Evolutionary conservation across 305 asterid genomes (phyloP).

Genomic region (Fraxinus dipetala): DNA sequence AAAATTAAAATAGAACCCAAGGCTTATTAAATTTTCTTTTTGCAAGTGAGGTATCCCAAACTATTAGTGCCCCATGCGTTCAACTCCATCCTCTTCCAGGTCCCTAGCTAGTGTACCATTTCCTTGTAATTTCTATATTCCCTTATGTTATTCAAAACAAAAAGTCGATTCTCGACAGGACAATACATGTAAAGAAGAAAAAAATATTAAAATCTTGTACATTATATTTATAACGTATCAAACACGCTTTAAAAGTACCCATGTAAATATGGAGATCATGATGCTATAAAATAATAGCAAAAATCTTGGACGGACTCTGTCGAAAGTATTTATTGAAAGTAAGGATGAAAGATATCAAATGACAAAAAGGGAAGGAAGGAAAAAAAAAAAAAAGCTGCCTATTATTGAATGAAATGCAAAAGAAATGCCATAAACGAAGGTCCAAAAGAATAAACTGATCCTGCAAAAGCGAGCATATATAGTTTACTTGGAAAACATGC

Average conservation of each 20-base stretch:
- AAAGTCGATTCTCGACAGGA: not conserved
- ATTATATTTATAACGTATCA: not conserved
- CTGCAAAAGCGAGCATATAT: conserved; percentile 1
- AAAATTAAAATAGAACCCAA: too few relatives aligned
- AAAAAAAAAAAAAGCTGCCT: not conserved
- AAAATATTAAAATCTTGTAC: not conserved
- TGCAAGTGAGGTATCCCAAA: not conserved
- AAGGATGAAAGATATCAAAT: not conserved
- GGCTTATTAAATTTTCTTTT: too few relatives aligned
- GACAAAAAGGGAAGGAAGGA: not conserved
- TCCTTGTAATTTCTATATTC: not conserved
- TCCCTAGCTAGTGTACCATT: not conserved
- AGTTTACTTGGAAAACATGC: conserved; percentile 22
- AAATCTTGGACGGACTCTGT: not conserved
- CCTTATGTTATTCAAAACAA: not conserved
- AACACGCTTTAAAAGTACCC: not conserved
- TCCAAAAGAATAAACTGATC: not conserved
- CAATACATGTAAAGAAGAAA: not conserved
- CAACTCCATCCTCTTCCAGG: not conserved
- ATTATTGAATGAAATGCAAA: not conserved
- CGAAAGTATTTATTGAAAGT: not conserved
- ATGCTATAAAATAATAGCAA: not conserved
- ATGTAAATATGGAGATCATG: not conserved
- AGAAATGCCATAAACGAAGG: not conserved
- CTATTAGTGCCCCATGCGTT: not conserved